Base-by-base conservation (phyloP, 805 yeast genomes). In the Zygoascus bituminiphila region DNA sequence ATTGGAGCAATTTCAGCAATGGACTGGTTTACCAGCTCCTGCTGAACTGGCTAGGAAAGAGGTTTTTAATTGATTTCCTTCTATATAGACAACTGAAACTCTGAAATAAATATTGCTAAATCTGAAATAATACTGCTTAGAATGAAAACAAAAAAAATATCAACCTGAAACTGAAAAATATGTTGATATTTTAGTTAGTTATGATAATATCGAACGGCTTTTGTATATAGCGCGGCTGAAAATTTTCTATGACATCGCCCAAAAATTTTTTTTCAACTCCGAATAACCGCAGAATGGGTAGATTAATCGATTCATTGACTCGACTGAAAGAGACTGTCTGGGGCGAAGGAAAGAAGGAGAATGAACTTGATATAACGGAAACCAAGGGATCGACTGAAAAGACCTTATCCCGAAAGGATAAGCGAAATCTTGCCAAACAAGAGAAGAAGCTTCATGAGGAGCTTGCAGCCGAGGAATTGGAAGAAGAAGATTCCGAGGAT, bases 1-100 rank as follows among this genome's bases (percentile, higher is more conserved):
- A 43, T 81, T 85, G 44, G 86, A 77, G 54, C 98, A 93, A 68
- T 88, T 89, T 63, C 69, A 74, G 53, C 66, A 78, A 49, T 91
- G 94, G 82, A 86, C 70, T 6, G 69, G 70, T 0, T 39, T 62
- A 21, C 51, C 48, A 2, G 69, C 73, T 2, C 63, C 68, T 15
- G 21, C 46, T 26, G 42, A 48, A 14, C 55, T 45, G 15, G 58
- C 58, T 9, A 23, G 45, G 7, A 9, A 23, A 22, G 49, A 31
- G 9, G 39, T 36, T 10, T 44, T 39, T 15, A 29, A 29, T 29
- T 29, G 29, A 25, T 25, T n/a, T n/a, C n/a, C n/a, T n/a, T n/a
- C n/a, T n/a, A n/a, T n/a, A n/a, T n/a, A n/a, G n/a, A n/a, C n/a
- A n/a, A n/a, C n/a, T n/a, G n/a, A n/a, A n/a, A n/a, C n/a, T n/a